phyloP scores from a whole-genome alignment of 192 early-diverging fungal species.

The Entomortierella chlamydospora region DNA sequence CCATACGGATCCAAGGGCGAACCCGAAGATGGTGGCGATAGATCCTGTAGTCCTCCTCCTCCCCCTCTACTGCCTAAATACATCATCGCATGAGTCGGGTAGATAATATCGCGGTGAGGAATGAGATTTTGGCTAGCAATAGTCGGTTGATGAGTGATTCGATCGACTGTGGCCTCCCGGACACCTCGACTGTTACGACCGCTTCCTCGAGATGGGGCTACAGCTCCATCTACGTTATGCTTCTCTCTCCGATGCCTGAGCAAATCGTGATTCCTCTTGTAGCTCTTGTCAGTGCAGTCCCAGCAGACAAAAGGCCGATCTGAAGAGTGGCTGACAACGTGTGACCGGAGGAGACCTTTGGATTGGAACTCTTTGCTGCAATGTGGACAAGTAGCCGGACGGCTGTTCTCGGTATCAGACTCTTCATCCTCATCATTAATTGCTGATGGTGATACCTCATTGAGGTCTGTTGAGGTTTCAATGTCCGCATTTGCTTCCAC shows the following conservation, averaged over 20 bases:
- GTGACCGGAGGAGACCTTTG: conserved; percentile 39
- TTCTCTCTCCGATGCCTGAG: conserved; percentile 44
- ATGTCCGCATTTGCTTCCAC: not conserved
- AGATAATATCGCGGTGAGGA: conserved; percentile 9
- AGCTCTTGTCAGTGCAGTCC: conserved; percentile 37
- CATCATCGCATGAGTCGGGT: conserved; percentile 13
- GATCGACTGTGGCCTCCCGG: not conserved
- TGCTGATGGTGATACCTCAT: not conserved
- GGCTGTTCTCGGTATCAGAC: conserved; percentile 8
- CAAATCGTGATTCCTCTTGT: conserved; percentile 52
- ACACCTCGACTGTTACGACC: conserved; percentile 1
- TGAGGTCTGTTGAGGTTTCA: not conserved
- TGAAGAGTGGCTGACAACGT: conserved; percentile 35
- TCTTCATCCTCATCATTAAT: conserved; percentile 18
- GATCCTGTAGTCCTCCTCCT: not conserved
- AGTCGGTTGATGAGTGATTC: conserved; percentile 4
- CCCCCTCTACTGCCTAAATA: conserved; percentile 9
- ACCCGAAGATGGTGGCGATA: conserved; percentile 7
- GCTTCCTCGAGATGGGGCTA: conserved; percentile 20
- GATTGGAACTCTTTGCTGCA: conserved; percentile 35
- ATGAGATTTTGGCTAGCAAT: conserved; percentile 11
- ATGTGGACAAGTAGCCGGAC: conserved; percentile 16
- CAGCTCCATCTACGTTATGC: conserved; percentile 27
- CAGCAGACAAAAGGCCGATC: conserved; percentile 42
- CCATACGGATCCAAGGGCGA: conserved; percentile 5